A percentile compares a stretch with the other conserved stretches of the same genome.
Conservation (phyloP, 352 stramenopile species). For the Phytophthora hibernalis region DNA sequence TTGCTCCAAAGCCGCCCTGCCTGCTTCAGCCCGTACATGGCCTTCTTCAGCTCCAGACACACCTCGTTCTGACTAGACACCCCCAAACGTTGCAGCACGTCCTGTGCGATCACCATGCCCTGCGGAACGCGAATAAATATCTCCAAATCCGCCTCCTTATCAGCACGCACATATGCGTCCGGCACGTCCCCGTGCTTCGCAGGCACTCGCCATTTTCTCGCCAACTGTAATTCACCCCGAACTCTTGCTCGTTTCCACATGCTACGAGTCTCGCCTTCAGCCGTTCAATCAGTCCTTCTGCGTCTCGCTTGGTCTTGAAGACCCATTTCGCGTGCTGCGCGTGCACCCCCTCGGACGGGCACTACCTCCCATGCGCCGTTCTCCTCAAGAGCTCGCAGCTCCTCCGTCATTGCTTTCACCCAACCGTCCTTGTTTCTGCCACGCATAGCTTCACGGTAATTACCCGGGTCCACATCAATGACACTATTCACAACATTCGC, state of each 20-base stretch:
- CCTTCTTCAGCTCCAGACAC: not conserved
- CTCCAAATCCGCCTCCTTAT: conserved; percentile 15
- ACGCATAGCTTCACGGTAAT: too few species aligned
- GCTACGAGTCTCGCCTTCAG: not conserved
- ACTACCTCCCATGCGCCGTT: not conserved
- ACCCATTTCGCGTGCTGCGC: not conserved
- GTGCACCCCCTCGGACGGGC: not conserved
- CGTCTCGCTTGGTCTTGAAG: not conserved
- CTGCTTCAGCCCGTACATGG: not conserved
- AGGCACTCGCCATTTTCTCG: conserved; percentile 18
- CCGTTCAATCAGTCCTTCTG: not conserved
- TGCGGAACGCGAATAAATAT: conserved; percentile 24
- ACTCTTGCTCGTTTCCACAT: not conserved
- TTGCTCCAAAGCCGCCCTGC: not conserved
- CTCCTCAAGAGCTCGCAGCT: too few species aligned
- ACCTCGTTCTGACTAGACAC: too few species aligned
- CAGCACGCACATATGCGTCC: conserved; percentile 41
- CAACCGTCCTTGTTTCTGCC: not conserved
- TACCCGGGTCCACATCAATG: too few species aligned
- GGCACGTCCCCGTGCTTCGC: conserved; percentile 36
- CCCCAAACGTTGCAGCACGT: too few species aligned
- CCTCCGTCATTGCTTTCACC: not conserved
- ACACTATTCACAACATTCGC: too few species aligned
- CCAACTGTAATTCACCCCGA: not conserved
- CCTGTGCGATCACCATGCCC: conserved; percentile 24